These are phyloP conservation scores for Epichloe bromicola DNA, from an alignment of 2,329 filamentous ascomycete species.

Conservation along the genomic window DNA sequence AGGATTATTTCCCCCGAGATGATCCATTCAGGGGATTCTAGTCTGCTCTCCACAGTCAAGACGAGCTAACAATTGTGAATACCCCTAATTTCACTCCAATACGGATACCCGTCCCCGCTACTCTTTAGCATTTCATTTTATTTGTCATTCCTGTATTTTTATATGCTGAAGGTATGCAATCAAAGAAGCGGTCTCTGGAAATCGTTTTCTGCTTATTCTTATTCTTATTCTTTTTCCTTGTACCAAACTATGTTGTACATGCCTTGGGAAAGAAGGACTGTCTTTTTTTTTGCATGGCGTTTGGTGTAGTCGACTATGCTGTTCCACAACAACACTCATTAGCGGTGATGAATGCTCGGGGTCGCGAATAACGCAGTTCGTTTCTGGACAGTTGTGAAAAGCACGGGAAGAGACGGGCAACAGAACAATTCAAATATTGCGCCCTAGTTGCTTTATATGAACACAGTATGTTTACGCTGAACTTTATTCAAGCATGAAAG, in stretches of 20 bases:
- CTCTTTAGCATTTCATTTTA: neutral
- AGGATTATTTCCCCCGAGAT: slow-evolving; percentile 42
- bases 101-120: slow-evolving; percentile 8
- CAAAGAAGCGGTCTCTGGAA: neutral
- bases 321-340: neutral
- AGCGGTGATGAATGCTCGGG: neutral
- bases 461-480: too few relatives aligned
- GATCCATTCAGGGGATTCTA: slow-evolving; percentile 52
- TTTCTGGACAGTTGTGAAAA: neutral
- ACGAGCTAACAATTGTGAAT: too few relatives aligned
- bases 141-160: too few relatives aligned
- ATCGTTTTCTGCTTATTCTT: neutral
- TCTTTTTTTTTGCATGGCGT: neutral
- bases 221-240: neutral
- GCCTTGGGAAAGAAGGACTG: neutral
- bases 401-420: neutral
- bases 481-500: too few relatives aligned
- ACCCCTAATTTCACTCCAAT: slow-evolving; percentile 3
- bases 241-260: neutral
- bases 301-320: neutral
- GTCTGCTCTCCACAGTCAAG: slow-evolving; percentile 1
- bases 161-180: too few relatives aligned
- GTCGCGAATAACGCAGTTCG: neutral
- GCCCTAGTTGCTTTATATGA: too few relatives aligned
- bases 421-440: neutral